Base-by-base conservation (phyloP, 1,284 basidiomycete genomes). In the Mixia osmundae region DNA sequence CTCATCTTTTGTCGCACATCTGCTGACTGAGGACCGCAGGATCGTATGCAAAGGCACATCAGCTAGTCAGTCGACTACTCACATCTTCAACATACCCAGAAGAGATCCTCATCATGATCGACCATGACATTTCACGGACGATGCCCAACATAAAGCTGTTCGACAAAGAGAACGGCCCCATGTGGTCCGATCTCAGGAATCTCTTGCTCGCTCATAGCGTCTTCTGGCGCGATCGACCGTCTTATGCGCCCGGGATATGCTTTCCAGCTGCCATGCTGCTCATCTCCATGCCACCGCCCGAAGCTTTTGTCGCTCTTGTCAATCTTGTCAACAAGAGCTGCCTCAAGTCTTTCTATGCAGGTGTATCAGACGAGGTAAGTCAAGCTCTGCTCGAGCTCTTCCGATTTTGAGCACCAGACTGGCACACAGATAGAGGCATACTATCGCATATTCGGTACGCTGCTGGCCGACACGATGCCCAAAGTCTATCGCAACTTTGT, bases 151-250 rank as follows among this genome's bases (percentile, higher is more conserved):
- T 94, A n/a, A 79, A 79, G 52, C 69, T 97, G 24, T 95, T 94
- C 54, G n/a, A n/a, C n/a, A 68, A 73, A 43, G 65, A 70, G 34
- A 70, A 61, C 1, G 78, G 80, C 0, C 83, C 85, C 1, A 58
- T 97, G 52, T 76, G 85, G 49, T 62, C 70, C 25, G 89, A 95
- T 46, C 60, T 95, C 29, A 71, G 72, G 44, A 78, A 91, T 40
- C 65, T 95, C 58, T 57, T 94, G 10, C 72, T 71, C 46, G 85
- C 87, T 2, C 94, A 83, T 76, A 72, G 85, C 2, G 78, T 91
- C 20, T 68, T 82, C 25, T 68, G 54, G 77, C 46, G 23, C 37
- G 20, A 25, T n/a, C 39, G 75, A 4, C 58, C 80, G 24, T 72
- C 75, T 32, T 91, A 89, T 54, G 69, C 68, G 9, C 46, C 27